These are phyloP conservation scores for Boletellus ananas DNA, from an alignment of 768 basidiomycete genomes.

Conservation along the genomic window DNA sequence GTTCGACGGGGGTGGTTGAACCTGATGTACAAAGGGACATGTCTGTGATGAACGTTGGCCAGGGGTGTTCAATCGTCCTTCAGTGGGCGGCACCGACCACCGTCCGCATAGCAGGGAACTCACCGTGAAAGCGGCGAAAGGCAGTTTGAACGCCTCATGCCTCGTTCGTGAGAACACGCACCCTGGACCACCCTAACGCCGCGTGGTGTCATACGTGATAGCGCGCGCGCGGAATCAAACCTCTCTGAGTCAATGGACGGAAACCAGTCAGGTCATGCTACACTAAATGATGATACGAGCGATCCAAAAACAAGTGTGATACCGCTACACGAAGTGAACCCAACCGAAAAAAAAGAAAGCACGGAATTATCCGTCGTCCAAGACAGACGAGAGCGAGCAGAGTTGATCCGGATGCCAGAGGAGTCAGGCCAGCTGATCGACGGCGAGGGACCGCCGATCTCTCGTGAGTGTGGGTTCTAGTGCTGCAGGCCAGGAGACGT, in stretches of 20 bases:
- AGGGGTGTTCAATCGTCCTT: neutral
- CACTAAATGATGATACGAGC: neutral
- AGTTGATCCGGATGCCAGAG: neutral
- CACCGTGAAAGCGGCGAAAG: neutral
- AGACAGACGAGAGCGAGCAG: too few species aligned
- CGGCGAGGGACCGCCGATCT: neutral
- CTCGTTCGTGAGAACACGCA: conserved; percentile 20
- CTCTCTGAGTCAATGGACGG: neutral
- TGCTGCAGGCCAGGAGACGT: neutral
- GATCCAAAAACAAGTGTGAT: neutral
- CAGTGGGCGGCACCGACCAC: conserved; percentile 4
- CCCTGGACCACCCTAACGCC: neutral
- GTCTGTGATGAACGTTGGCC: neutral
- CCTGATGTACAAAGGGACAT: conserved; percentile 7
- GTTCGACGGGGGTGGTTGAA: neutral
- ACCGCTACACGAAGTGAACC: neutral
- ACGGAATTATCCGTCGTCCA: too few species aligned
- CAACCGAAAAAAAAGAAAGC: too few species aligned
- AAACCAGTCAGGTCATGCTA: too few species aligned
- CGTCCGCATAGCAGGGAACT: neutral
- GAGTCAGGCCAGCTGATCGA: neutral
- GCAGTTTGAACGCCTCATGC: neutral
- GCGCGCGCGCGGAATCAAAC: too few species aligned
- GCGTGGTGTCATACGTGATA: neutral
- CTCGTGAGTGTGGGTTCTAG: neutral